These are phyloP conservation scores for Sistotremastrum niveocremeum DNA, from an alignment of 768 basidiomycete species.

Conservation along the genomic window DNA sequence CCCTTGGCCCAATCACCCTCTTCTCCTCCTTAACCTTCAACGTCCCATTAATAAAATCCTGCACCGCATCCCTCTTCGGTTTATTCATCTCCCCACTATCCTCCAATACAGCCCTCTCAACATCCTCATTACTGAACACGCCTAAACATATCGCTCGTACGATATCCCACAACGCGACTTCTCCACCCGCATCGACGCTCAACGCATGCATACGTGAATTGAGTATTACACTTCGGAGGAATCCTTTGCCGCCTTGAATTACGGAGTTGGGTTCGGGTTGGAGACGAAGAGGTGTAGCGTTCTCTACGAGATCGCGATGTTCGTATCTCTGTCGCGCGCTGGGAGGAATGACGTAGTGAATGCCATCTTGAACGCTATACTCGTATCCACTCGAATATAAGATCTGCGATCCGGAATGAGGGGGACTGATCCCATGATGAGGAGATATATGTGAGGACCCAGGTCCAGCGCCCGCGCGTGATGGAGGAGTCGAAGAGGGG, in stretches of 20 bases:
- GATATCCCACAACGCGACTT: slow-evolving; percentile 90
- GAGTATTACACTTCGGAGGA: slow-evolving; percentile 69
- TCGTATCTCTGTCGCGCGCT: slow-evolving; percentile 43
- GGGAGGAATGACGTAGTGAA: slow-evolving; percentile 1
- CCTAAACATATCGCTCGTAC: slow-evolving; percentile 67
- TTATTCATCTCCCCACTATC: slow-evolving; percentile 24
- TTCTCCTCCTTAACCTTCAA: slow-evolving; percentile 7
- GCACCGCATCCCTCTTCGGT: slow-evolving; percentile 20
- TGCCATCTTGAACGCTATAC: background rate
- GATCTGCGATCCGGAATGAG: background rate
- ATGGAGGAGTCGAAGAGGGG: slow-evolving; percentile 12
- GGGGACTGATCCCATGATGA: background rate
- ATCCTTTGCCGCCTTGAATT: slow-evolving; percentile 64
- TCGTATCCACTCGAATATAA: background rate
- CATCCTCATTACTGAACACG: slow-evolving; percentile 48
- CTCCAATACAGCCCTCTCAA: slow-evolving; percentile 38
- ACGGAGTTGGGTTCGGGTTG: slow-evolving; percentile 45
- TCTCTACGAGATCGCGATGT: slow-evolving; percentile 66
- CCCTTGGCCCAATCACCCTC: slow-evolving; percentile 53
- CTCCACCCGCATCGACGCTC: slow-evolving; percentile 79
- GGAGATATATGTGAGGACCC: slow-evolving; percentile 13
- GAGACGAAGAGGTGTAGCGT: slow-evolving; percentile 45
- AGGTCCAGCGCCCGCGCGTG: slow-evolving; percentile 22
- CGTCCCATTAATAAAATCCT: slow-evolving; percentile 17
- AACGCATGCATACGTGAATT: slow-evolving; percentile 86